Evolutionary conservation across 768 basidiomycete genomes (phyloP).

Genomic region (Termitomyces sp.): DNA sequence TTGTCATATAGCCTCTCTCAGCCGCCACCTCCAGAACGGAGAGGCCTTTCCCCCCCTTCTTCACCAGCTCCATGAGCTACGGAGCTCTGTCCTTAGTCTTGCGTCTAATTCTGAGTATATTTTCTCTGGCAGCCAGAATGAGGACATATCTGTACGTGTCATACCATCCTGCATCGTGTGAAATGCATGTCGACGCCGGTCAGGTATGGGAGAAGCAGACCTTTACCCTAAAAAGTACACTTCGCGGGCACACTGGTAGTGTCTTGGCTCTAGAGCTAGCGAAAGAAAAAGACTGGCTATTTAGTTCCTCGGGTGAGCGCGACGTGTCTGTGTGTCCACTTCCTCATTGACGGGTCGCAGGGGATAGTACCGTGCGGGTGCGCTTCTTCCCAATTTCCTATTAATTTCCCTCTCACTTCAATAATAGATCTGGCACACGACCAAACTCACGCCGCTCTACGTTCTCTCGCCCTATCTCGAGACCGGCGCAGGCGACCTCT

Average conservation of each 20-base stretch:
- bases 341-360: constrained; percentile 29
- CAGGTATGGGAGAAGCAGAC: constrained; percentile 85
- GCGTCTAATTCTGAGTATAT: constrained; percentile 70
- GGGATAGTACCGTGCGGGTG: constrained; percentile 85
- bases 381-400: constrained; percentile 17
- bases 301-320: constrained; percentile 78
- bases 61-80: constrained; percentile 67
- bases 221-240: constrained; percentile 59
- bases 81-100: constrained; percentile 69
- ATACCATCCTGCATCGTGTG: background rate
- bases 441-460: constrained; percentile 58
- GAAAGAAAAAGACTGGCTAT: constrained; percentile 74
- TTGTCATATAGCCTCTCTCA: constrained; percentile 45
- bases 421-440: constrained; percentile 76
- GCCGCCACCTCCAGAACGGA: constrained; percentile 44
- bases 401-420: background rate
- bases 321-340: background rate
- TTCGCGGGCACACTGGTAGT: constrained; percentile 81
- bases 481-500: constrained; percentile 81
- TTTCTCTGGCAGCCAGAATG: constrained; percentile 77
- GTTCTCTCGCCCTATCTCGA: constrained; percentile 76
- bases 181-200: background rate
- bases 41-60: constrained; percentile 42
- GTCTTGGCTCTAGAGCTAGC: constrained; percentile 78
- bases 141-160: constrained; percentile 63